phyloP scores from a whole-genome alignment of 768 basidiomycete genomes.

The Macrolepiota fuliginosa region DNA sequence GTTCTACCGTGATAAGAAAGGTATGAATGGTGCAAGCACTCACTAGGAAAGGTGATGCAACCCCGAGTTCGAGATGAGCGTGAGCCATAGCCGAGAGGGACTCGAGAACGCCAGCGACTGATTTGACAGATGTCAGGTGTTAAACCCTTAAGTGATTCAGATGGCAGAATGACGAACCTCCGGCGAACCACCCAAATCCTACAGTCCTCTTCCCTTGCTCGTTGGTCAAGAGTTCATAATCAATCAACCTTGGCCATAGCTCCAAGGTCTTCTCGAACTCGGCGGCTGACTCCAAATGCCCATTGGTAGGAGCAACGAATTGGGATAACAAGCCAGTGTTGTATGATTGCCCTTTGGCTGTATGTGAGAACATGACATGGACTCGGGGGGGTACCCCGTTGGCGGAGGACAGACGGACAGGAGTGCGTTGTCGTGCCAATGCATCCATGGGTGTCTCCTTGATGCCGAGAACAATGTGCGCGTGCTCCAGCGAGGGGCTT shows the following conservation, averaged over 20 bases:
- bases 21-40: slow-evolving; percentile 22
- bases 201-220: slow-evolving; percentile 69
- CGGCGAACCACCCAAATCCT: slow-evolving; percentile 92
- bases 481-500: slow-evolving; percentile 49
- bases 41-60: slow-evolving; percentile 83
- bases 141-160: background rate
- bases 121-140: slow-evolving; percentile 4
- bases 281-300: slow-evolving; percentile 5
- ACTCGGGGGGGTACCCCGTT: slow-evolving; percentile 42
- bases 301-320: slow-evolving; percentile 40
- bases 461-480: slow-evolving; percentile 83
- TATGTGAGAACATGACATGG: slow-evolving; percentile 92
- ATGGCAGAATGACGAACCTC: slow-evolving; percentile 48
- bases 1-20: background rate
- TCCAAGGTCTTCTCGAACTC: slow-evolving; percentile 15
- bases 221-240: slow-evolving; percentile 80
- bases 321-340: slow-evolving; percentile 76
- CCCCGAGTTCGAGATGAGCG: slow-evolving; percentile 71
- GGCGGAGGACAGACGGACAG: slow-evolving; percentile 24
- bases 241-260: slow-evolving; percentile 57
- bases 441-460: slow-evolving; percentile 79
- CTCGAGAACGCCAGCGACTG: slow-evolving; percentile 85
- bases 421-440: slow-evolving; percentile 41
- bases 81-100: slow-evolving; percentile 78
- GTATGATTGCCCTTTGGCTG: slow-evolving; percentile 82